A percentile compares a stretch with the other conserved stretches of the same genome.
Evolutionary conservation across 768 basidiomycete genomes (phyloP).

Genomic region (Royoungia palumana): DNA sequence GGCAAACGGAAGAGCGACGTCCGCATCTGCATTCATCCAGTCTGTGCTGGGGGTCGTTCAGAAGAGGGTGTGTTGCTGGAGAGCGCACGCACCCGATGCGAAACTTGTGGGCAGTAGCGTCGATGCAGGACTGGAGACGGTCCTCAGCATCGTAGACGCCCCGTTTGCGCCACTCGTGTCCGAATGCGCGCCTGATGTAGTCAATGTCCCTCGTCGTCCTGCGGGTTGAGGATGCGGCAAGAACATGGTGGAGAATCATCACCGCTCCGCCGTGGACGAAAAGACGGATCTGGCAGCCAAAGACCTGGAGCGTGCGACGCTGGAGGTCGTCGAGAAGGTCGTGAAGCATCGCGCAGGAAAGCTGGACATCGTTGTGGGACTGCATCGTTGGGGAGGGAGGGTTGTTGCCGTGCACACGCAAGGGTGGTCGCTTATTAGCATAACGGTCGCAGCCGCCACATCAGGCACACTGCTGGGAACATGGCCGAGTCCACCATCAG

Average conservation of each 20-base stretch:
- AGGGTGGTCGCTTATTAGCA: too few species aligned
- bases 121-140: slow-evolving; percentile 55
- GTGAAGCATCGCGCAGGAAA: slow-evolving; percentile 36
- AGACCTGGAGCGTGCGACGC: slow-evolving; percentile 40
- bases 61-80: neutral
- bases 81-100: slow-evolving; percentile 40
- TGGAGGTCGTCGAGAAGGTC: slow-evolving; percentile 53
- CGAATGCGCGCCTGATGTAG: slow-evolving; percentile 61
- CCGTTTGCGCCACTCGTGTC: slow-evolving; percentile 46
- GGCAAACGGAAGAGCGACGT: slow-evolving; percentile 66
- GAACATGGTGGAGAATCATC: slow-evolving; percentile 60
- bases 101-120: slow-evolving; percentile 48
- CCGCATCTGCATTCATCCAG: slow-evolving; percentile 79
- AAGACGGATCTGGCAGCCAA: slow-evolving; percentile 53
- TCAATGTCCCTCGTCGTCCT: slow-evolving; percentile 65
- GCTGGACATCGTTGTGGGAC: slow-evolving; percentile 35
- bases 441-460: too few species aligned
- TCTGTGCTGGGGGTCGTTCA: slow-evolving; percentile 34
- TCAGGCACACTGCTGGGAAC: neutral
- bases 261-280: slow-evolving; percentile 73
- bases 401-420: slow-evolving; percentile 1
- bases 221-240: slow-evolving; percentile 39
- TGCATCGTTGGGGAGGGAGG: slow-evolving; percentile 13
- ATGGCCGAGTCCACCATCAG: slow-evolving; percentile 31
- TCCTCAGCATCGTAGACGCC: slow-evolving; percentile 52